Evolutionary conservation across 2,329 filamentous ascomycete genomes (phyloP).

Genomic region (Ophiostoma ips): DNA sequence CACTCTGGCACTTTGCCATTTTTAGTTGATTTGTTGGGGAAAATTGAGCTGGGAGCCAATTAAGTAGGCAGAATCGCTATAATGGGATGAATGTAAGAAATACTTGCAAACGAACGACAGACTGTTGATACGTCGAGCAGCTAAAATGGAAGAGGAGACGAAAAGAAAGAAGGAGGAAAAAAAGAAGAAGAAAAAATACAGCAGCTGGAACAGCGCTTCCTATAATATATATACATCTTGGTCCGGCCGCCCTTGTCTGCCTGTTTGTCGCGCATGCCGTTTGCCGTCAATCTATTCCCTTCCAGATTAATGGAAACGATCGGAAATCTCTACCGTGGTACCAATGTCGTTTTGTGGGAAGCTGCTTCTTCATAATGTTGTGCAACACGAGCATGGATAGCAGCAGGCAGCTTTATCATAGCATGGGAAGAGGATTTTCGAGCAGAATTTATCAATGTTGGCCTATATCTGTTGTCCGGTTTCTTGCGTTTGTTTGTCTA

Average conservation of each 20-base stretch:
- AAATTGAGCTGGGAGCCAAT: neutral
- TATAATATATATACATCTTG: too few relatives aligned
- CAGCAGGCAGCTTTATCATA: too few relatives aligned
- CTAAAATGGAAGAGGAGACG: neutral
- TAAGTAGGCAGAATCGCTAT: neutral
- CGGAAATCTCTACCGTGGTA: too few relatives aligned
- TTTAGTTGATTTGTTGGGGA: neutral
- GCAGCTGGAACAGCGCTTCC: too few relatives aligned
- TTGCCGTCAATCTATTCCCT: neutral
- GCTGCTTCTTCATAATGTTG: too few relatives aligned
- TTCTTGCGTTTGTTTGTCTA: too few relatives aligned
- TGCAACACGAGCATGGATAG: too few relatives aligned
- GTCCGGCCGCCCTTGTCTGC: neutral
- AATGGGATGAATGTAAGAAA: neutral
- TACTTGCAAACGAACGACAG: neutral
- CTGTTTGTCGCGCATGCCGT: neutral
- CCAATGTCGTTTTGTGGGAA: too few relatives aligned
- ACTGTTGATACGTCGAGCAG: neutral
- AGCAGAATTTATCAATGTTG: too few relatives aligned
- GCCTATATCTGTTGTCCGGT: too few relatives aligned
- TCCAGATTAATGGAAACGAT: too few relatives aligned
- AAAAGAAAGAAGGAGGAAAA: neutral
- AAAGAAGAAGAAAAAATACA: neutral
- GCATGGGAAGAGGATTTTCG: too few relatives aligned
- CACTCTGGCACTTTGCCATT: slow-evolving; percentile 15